Evolutionary conservation across 192 early-diverging fungal species (phyloP).

Genomic region (Coemansia sp.): DNA sequence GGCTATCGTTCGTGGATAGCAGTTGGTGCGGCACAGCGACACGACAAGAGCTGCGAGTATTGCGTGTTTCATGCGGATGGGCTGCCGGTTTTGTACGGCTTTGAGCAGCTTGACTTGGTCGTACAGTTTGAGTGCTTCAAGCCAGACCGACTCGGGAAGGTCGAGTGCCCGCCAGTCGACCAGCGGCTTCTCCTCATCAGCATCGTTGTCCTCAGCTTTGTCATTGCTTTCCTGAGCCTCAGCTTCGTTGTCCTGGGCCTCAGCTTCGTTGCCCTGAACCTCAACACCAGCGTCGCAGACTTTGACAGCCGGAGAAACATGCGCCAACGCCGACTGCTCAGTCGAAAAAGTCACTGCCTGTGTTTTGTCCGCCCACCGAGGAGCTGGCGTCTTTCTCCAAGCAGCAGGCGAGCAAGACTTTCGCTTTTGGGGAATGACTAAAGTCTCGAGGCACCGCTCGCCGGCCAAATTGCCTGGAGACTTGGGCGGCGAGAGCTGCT

Average conservation of each 20-base stretch:
- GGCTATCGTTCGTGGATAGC: constrained; percentile 62
- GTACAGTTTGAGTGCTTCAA: constrained; percentile 47
- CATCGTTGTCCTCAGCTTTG: background rate
- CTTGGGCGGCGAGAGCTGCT: too few species aligned
- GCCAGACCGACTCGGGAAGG: constrained; percentile 38
- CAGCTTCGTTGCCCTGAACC: background rate
- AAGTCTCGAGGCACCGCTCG: too few species aligned
- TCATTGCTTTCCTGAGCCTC: background rate
- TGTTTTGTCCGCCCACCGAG: too few species aligned
- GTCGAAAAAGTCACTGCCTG: too few species aligned
- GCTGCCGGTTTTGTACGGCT: constrained; percentile 67
- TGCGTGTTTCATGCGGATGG: constrained; percentile 60
- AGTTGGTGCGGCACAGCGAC: constrained; percentile 60
- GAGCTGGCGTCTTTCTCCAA: too few species aligned
- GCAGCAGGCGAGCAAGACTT: too few species aligned
- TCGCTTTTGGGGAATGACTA: too few species aligned
- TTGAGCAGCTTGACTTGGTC: constrained; percentile 60
- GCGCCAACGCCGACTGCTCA: background rate
- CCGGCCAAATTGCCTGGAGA: too few species aligned
- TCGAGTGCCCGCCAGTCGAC: constrained; percentile 45
- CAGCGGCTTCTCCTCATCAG: constrained; percentile 11
- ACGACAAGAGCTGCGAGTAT: constrained; percentile 64
- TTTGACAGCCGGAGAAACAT: background rate
- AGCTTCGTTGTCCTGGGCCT: background rate
- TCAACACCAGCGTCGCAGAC: background rate